Evolutionary conservation across 306 rosid species (phyloP), one percentile per base, ranked within the genome.

Genomic region (Albizia julibrissin): DNA sequence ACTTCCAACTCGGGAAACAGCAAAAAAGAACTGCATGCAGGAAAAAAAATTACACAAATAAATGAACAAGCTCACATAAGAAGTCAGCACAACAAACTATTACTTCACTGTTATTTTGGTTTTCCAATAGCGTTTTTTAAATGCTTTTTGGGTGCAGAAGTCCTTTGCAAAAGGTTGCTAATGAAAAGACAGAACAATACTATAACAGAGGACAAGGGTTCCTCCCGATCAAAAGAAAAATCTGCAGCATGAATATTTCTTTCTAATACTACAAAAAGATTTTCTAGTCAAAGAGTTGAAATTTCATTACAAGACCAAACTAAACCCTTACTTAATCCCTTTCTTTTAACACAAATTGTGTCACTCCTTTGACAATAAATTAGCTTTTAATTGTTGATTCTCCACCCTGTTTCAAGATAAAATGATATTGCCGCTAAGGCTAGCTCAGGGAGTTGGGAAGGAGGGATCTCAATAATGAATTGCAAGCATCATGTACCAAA

Each of bases 1-100:
- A 89, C 99, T 95, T 80, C 99, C 98, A 79, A 92, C 98, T 87
- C 99, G 89, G 79, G 98, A 95, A 81, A 95, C 97, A 74, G 99
- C 98, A 67, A 95, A 95, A 90, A 95, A 95, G 96, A 95, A 95
- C 99, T 95, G 86, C 77, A 75, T 1, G 33, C 74, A 85, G 70
- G 49, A 24, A 81, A 77, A 77, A 70, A 42, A 69, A 42, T 22
- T 14, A 70, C 22, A 39, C 1, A 37, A 52, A 27, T 3, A 8
- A 42, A 26, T 62, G 56, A 72, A 76, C 34, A 85, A 70, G 82
- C 85, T 71, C 22, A 0, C n/a, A 59, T 39, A 71, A 72, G 6
- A 72, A 78, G 34, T 26, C 59, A 80, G 46, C 29, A 71, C 4
- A 39, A 67, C 67, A 37, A 52, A 71, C 7, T 47, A 58, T 14